Evolutionary conservation across 192 early-diverging fungal species (phyloP).

Genomic region (Backusella tarrabulga): DNA sequence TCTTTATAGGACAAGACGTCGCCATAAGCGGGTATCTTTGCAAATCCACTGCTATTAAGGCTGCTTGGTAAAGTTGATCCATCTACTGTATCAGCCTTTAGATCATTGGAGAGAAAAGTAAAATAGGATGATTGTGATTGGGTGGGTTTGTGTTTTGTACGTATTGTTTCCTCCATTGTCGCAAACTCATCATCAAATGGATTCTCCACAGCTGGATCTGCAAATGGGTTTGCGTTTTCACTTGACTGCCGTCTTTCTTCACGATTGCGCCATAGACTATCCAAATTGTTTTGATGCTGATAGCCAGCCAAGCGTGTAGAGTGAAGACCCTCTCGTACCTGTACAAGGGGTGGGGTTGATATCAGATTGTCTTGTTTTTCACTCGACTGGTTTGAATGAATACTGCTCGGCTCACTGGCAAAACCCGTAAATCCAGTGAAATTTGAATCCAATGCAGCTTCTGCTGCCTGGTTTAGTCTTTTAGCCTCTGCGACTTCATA

Average conservation of each 20-base stretch:
- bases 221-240: constrained; percentile 19
- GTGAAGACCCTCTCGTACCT: constrained; percentile 19
- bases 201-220: constrained; percentile 19
- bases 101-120: constrained; percentile 6
- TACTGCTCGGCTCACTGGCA: not conserved
- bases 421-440: constrained; percentile 21
- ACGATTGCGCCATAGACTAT: not conserved
- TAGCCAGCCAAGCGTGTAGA: constrained; percentile 19
- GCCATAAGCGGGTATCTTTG: not conserved
- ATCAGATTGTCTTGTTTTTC: not conserved
- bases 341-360: constrained; percentile 22
- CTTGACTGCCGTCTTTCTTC: not conserved
- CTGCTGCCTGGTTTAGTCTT: constrained; percentile 3
- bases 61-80: constrained; percentile 10
- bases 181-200: constrained; percentile 32
- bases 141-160: not conserved
- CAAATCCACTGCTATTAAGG: constrained; percentile 24
- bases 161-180: not conserved
- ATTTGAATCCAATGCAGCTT: constrained; percentile 21
- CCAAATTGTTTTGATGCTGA: not conserved
- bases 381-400: not conserved
- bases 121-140: constrained; percentile 28
- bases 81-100: not conserved
- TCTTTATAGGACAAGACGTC: not conserved
- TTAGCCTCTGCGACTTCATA: constrained; percentile 18